Evolutionary conservation across 2,329 filamentous ascomycete genomes (phyloP), one percentile per base, ranked within the genome.

Genomic region (Lasiodiplodia sp.): DNA sequence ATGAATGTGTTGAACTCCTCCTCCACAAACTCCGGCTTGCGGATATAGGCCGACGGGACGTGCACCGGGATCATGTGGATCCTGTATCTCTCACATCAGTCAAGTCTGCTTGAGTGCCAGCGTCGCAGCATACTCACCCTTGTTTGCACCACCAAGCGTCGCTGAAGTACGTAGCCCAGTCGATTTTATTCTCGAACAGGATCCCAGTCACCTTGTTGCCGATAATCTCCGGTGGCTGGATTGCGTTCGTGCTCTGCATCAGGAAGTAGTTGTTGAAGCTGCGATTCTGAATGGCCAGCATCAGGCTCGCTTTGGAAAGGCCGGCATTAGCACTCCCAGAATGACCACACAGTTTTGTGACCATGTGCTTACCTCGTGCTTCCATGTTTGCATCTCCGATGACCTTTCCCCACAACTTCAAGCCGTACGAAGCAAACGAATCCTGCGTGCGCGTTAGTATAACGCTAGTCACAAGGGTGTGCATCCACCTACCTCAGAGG

Each of bases 181-280:
- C 93, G 68, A 94, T 87, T 80, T 99, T 99, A 83, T 98, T 98
- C 82, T 98, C 96, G 74, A 98, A 98, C 14, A 97, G 78, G 4
- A 90, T 89, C 10, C 88, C 88, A 2, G 87, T 87, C 2, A 87
- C 88, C 80, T 93, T 94, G 84, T 98, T 99, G 58, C 85, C 88
- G 71, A 94, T 89, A 76, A 97, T 97, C 8, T 89, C 83, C 2
- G 85, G 75, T 0, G 96, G 96, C 76, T 97, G 88, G 56, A 89
- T 87, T 34, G 81, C 85, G 79, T 97, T 97, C 79, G 87, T 82
- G 37, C 80, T 84, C 14, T 86, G 85, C 84, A 97, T 92, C 38
- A 97, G 86, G 82, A 97, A 98, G 82, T 98, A 98, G 71, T 89
- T 86, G 69, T 88, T 86, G 44, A 98, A 81, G 55, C 89, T 89